Base-by-base conservation (phyloP, 106 monocot species). In the Ottelia alismoides region DNA sequence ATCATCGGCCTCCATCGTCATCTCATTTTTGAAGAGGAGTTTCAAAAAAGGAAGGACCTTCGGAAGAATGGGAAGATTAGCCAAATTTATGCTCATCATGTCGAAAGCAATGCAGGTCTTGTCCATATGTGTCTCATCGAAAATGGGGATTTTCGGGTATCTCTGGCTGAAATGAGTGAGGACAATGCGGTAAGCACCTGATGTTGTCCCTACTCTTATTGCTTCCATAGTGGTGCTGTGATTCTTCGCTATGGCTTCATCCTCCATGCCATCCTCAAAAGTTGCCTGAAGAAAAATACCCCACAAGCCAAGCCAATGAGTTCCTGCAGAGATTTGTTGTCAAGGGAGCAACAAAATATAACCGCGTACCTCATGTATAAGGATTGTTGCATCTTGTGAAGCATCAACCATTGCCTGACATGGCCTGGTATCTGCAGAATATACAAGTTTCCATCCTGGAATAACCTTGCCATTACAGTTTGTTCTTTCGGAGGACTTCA, bases 141-240 rank as follows among this genome's bases (percentile, higher is more conserved):
- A 78, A 20, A 96, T 79, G 0, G 96, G 88, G 47, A 96, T 77
- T 71, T 96, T 96, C 0, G 96, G 96, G 56, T 96, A 96, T 58
- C 96, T 81, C 49, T 96, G 96, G 49, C 96, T 89, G 65, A 96
- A 96, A 61, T 96, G 96, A 23, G 96, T 96, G 20, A 96, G 76
- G 26, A 96, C 74, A 28, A 79, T 53, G 4, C 96, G 81, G 60
- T 96, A 96, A 2, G 67, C 96, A 27, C 69, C 85, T 0, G 96
- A 84, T 12, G 62, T 59, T 12, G 63, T 57, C 11, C 96, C 96
- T 1, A 96, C 85, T 7, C 46, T 60, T 25, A 96, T 67, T 1
- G 96, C 96, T 60, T 96, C 96, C 68, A 54, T 74, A 28, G 96
- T 96, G n/a, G 96, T 96, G 62, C 96, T 96, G 49, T 96, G 96